Base-by-base conservation (phyloP, 2,329 filamentous ascomycete genomes). In the Aspergillus sp. region DNA sequence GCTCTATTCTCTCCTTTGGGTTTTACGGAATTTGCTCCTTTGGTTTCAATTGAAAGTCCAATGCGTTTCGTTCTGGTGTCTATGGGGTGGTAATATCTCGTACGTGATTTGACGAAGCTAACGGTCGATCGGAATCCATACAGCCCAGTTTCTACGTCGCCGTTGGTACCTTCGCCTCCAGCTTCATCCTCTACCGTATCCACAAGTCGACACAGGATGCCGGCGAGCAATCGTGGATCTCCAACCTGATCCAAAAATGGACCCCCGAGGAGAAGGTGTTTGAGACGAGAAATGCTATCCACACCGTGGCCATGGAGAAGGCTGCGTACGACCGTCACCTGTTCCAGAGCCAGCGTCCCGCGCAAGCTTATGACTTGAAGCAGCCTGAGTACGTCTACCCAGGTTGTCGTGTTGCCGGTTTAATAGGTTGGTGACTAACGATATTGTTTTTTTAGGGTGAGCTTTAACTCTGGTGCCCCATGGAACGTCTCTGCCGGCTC, bases 401-500 rank as follows among this genome's bases (percentile, higher is more conserved):
- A 44, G 22, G 22, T 15, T 19, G 15, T 20, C 4, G 41, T 9
- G 19, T 19, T 33, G 12, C 4, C 10, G 10, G 25, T 9, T 7
- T n/a, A 6, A 17, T 37, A 17, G 17, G 37, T 17, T 19, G 15
- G 32, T 27, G 30, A 12, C 27, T 42, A 15, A 43, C 46, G 47
- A 52, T 54, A 30, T 54, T 41, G 15, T 23, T 15, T 41, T 41
- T 22, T 47, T 45, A 86, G 83, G 57, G 70, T 78, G 54, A 79
- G 49, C 51, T 58, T 86, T 69, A 85, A 85, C 62, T 67, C 70
- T 19, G 78, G 79, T 45, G 80, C 80, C 1, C 82, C 82, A 13
- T 82, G 74, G 67, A 86, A 86, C 60, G 77, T 85, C 47, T 69
- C 76, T 27, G 80, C 83, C 39, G 83, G 83, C 45, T 78, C 79